A percentile compares a stretch with the other conserved stretches of the same genome.
These are phyloP conservation scores for Melanogaster broomeanus DNA, from an alignment of 768 basidiomycete species.

Conservation along the genomic window DNA sequence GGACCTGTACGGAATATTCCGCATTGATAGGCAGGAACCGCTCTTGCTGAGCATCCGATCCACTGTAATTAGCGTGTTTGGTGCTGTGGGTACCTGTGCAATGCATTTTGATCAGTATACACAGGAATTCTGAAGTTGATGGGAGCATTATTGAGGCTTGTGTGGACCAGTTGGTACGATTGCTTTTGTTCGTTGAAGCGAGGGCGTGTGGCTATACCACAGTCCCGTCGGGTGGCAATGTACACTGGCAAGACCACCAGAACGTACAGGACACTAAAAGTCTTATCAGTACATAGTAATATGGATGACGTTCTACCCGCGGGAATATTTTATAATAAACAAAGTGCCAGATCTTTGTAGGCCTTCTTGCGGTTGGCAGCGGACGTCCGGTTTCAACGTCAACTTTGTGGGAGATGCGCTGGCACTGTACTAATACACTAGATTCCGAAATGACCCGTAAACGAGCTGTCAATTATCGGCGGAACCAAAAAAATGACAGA, in stretches of 20 bases:
- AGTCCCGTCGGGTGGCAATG: no score
- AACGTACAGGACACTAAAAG: no score
- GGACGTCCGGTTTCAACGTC: conserved; percentile 17
- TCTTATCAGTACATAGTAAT: no score
- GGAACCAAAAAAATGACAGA: not conserved
- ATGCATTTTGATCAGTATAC: conserved; percentile 16
- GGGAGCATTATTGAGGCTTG: not conserved
- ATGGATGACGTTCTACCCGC: conserved; percentile 5
- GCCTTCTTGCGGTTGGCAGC: conserved; percentile 19
- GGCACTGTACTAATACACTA: not conserved
- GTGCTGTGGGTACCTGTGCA: conserved; percentile 7
- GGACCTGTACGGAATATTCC: no score
- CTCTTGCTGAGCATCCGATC: not conserved
- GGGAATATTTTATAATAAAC: conserved; percentile 19
- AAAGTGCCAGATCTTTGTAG: conserved; percentile 25
- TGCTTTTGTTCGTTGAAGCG: no score
- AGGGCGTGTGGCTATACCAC: no score
- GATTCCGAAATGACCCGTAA: conserved; percentile 10
- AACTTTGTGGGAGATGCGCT: conserved; percentile 13
- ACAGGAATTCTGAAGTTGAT: not conserved
- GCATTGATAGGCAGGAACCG: not conserved
- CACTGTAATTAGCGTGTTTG: not conserved
- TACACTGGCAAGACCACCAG: no score
- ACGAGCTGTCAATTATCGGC: conserved; percentile 23
- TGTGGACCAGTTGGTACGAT: not conserved